Evolutionary conservation across 1,284 basidiomycete species (phyloP).

Genomic region (Boletus semigastroideus): DNA sequence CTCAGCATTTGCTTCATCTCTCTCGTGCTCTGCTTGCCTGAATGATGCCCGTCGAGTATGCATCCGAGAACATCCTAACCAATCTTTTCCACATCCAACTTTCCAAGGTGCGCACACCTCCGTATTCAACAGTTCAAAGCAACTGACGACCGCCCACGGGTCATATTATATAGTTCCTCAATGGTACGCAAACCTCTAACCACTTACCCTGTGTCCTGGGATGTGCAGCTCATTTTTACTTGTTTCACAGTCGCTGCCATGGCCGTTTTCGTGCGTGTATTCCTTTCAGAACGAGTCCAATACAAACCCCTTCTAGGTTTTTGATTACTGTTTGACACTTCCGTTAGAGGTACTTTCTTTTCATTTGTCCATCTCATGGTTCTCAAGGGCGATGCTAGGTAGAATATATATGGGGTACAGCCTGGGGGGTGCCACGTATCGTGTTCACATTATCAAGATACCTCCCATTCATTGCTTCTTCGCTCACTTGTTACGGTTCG

Average conservation of each 20-base stretch:
- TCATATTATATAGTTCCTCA: conserved; percentile 23
- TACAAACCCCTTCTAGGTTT: conserved; percentile 3
- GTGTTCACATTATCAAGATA: conserved; percentile 31
- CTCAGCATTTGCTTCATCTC: not conserved
- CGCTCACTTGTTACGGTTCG: conserved; percentile 19
- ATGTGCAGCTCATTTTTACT: not conserved
- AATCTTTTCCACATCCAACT: conserved; percentile 19
- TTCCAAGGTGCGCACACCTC: conserved; percentile 16
- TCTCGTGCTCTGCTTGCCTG: not conserved
- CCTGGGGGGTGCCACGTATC: conserved; percentile 23
- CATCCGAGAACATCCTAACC: not conserved
- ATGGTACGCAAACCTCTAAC: conserved; percentile 12
- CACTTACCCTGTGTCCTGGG: not conserved
- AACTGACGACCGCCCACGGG: not conserved
- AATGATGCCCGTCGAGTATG: conserved; percentile 10
- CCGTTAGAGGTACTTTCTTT: conserved; percentile 13
- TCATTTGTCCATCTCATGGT: not conserved
- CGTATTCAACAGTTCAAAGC: not conserved
- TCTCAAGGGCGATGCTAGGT: conserved; percentile 16
- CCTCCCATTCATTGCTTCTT: conserved; percentile 17
- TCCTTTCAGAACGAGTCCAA: not conserved
- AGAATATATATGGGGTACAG: conserved; percentile 26
- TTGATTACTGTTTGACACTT: conserved; percentile 26
- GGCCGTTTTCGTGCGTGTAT: conserved; percentile 18
- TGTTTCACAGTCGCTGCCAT: conserved; percentile 20